Evolutionary conservation across 2,329 filamentous ascomycete genomes (phyloP).

Genomic region (Chalaropsis ovoidea): DNA sequence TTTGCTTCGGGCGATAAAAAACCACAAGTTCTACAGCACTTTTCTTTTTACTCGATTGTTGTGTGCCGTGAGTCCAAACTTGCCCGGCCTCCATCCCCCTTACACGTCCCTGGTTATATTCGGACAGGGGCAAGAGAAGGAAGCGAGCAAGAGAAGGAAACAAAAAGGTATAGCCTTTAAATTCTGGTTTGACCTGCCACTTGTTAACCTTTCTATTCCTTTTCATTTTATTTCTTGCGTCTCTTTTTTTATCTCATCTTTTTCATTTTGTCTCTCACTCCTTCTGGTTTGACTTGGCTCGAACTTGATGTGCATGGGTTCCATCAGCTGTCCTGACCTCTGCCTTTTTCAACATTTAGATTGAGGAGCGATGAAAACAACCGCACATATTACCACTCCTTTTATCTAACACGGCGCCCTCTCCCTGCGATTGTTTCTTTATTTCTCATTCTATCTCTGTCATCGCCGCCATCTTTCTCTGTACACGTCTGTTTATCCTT

Average conservation of each 20-base stretch:
- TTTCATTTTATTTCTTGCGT: neutral
- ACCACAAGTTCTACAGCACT: neutral
- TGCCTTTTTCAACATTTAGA: neutral
- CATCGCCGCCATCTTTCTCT: neutral
- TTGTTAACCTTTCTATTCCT: neutral
- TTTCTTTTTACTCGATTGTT: neutral
- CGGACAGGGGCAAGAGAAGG: neutral
- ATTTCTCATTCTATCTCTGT: neutral
- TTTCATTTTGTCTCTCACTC: neutral
- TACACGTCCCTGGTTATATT: neutral
- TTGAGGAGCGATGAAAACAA: neutral
- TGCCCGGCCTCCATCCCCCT: neutral
- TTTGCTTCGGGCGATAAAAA: neutral
- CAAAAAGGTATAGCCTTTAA: neutral
- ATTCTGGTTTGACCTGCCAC: neutral
- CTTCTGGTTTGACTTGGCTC: neutral
- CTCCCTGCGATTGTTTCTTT: neutral
- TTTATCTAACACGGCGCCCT: conserved; percentile 9
- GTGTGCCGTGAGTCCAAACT: neutral
- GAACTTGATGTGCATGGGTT: neutral
- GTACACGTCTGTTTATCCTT: neutral
- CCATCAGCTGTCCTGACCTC: conserved; percentile 8
- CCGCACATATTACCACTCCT: neutral
- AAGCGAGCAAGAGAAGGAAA: neutral
- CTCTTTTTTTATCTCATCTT: neutral